Evolutionary conservation across 1,284 basidiomycete genomes (phyloP).

Genomic region (Somion occarium): DNA sequence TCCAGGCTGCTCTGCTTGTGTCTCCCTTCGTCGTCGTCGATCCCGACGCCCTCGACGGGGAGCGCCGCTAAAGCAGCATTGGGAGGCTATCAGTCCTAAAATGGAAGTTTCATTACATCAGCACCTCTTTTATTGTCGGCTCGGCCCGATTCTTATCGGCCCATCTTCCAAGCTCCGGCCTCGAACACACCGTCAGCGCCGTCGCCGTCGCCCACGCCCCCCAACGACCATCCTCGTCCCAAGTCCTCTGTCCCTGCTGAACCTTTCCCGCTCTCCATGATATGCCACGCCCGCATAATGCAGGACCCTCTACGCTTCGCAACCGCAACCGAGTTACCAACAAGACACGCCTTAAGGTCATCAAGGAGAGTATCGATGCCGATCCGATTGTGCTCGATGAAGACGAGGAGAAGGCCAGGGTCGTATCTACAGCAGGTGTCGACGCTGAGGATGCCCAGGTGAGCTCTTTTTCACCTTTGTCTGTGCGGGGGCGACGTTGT

Average conservation of each 20-base stretch:
- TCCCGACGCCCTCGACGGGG: not conserved
- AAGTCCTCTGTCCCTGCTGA: not conserved
- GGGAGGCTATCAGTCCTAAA: not conserved
- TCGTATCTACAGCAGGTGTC: conserved; percentile 63
- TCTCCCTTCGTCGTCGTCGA: not conserved
- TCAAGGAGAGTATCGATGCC: conserved; percentile 74
- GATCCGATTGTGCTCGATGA: conserved; percentile 79
- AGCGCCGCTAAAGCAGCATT: not conserved
- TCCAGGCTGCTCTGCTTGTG: not conserved
- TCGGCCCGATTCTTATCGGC: not conserved
- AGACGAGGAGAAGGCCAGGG: conserved; percentile 74
- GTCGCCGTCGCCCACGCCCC: conserved; percentile 9
- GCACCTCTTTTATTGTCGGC: not conserved
- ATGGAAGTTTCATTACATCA: not conserved
- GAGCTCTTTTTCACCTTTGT: conserved; percentile 37
- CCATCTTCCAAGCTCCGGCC: conserved; percentile 4
- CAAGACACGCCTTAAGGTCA: conserved; percentile 84
- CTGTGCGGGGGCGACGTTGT: conserved; percentile 38
- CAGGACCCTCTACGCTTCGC: conserved; percentile 70
- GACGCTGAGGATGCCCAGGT: conserved; percentile 88
- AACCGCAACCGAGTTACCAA: conserved; percentile 87
- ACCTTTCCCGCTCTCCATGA: conserved; percentile 47
- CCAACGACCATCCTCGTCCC: not conserved
- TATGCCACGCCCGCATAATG: conserved; percentile 74
- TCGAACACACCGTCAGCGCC: conserved; percentile 8